phyloP scores from a whole-genome alignment of 768 basidiomycete genomes.

The Lactifluus rugatus region DNA sequence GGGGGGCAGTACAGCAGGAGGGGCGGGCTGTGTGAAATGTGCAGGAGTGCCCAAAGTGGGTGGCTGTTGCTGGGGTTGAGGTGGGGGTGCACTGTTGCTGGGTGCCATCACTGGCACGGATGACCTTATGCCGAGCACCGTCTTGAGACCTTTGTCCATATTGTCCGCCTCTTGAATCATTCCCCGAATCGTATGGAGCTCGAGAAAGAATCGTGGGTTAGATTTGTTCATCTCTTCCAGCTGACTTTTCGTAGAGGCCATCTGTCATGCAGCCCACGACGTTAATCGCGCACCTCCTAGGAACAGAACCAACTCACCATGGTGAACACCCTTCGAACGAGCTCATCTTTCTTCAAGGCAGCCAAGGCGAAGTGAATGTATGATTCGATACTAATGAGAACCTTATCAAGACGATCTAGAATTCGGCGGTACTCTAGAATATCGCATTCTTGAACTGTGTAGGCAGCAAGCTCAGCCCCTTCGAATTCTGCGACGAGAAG shows the following conservation, averaged over 20 bases:
- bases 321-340: background rate
- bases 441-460: background rate
- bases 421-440: conserved; percentile 12
- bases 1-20: background rate
- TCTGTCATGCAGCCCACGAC: background rate
- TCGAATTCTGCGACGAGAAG: background rate
- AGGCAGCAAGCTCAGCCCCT: background rate
- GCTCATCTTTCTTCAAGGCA: background rate
- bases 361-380: conserved; percentile 6
- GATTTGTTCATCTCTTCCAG: conserved; percentile 5
- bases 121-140: background rate
- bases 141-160: conserved; percentile 13
- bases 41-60: background rate
- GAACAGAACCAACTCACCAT: conserved; percentile 1
- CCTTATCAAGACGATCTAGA: conserved; percentile 12
- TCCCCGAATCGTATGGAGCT: conserved; percentile 17
- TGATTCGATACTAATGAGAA: conserved; percentile 1
- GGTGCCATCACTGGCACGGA: background rate
- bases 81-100: background rate
- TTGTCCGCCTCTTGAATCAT: conserved; percentile 19
- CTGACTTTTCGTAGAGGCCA: conserved; percentile 12
- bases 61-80: conserved; percentile 7
- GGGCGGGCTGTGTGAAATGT: background rate
- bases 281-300: background rate
- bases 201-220: conserved; percentile 14